A percentile compares a stretch with the other conserved stretches of the same genome.
These are phyloP conservation scores for Chenopodium suecicum DNA, from an alignment of 148 eudicot species.

Conservation along the genomic window DNA sequence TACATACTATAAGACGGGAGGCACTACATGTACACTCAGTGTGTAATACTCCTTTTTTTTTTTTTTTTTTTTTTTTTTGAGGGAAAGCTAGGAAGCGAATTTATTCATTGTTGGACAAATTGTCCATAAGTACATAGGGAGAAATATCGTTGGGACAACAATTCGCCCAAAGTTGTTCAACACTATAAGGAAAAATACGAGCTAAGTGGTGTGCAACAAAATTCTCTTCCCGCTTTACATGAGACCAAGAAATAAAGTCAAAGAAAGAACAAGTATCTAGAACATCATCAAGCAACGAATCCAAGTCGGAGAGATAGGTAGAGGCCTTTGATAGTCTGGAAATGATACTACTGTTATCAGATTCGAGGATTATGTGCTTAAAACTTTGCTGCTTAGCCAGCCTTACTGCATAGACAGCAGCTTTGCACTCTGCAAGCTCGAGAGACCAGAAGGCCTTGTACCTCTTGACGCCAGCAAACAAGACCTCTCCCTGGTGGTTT, in stretches of 20 bases:
- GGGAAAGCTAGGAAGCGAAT: background rate
- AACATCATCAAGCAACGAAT: background rate
- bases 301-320: background rate
- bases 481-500: background rate
- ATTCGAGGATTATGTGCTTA: too few relatives aligned
- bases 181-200: background rate
- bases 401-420: rapidly evolving
- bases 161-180: background rate
- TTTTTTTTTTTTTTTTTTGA: too few relatives aligned
- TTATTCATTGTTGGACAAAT: background rate
- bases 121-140: background rate
- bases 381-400: background rate
- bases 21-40: too few relatives aligned
- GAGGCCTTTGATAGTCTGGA: background rate
- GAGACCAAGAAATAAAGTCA: background rate
- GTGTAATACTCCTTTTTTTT: too few relatives aligned
- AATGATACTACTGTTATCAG: too few relatives aligned
- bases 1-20: too few relatives aligned
- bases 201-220: background rate
- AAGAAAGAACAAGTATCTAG: too few relatives aligned
- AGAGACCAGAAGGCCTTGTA: background rate
- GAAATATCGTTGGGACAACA: background rate
- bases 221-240: background rate
- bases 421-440: background rate
- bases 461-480: too few relatives aligned